Base-by-base conservation (phyloP, 805 yeast species). In the Myxozyma udenii region DNA sequence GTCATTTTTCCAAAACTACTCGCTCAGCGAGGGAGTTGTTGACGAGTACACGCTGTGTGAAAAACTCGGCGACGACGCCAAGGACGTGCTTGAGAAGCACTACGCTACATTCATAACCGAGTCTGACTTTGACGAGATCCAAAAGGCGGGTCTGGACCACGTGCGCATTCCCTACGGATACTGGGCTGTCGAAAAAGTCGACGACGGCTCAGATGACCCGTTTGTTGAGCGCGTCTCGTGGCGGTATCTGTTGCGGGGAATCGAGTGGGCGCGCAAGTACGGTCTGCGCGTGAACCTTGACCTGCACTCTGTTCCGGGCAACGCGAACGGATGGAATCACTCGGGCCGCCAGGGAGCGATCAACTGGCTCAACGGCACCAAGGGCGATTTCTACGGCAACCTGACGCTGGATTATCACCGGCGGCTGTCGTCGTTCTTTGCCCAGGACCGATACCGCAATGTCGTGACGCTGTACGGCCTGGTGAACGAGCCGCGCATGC, bases 111-210 rank as follows among this genome's bases (percentile, higher is more conserved):
- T 85, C 81, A 78, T 80, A 66, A 81, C 83, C 6, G 95, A 85
- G 68, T 63, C 67, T 21, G 96, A 90, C 67, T 83, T 91, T 62
- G 60, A 68, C 44, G 65, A 73, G 48, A 86, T 90, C 47, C 74
- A 75, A 3, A 63, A 61, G 11, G 74, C 73, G 49, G 96, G 96
- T 1, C 74, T 90, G 58, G 91, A 90, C 69, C 74, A 84, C 59
- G 96, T 88, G 19, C 80, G 97, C 64, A 84, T 90, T 53, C 97
- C 98, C 41, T 79, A 90, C 49, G 96, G 96, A 9, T 90, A 90
- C 72, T 91, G 98, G 98, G 96, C 96, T 7, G 87, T 86, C 67
- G 12, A 14, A 9, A 65, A 75, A 43, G 64, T 69, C 5, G 71
- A 79, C 41, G 78, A 74, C 19, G 73, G 73, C 48, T n/a, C n/a